These are phyloP conservation scores for Monosporascus sp. DNA, from an alignment of 2,329 filamentous ascomycete genomes.

Conservation along the genomic window DNA sequence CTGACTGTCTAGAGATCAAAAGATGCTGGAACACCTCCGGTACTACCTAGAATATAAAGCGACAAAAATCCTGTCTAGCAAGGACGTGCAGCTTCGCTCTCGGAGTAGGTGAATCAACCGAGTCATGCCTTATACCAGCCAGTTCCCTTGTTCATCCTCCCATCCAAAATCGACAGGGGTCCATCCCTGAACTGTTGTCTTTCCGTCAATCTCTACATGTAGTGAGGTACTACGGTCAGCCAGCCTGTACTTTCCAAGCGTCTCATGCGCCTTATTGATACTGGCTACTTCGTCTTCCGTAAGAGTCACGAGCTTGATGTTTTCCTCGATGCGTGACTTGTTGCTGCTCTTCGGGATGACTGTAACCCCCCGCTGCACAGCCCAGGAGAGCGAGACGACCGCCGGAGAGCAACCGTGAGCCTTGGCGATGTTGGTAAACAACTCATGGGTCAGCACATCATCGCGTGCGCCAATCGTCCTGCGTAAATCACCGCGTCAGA, in stretches of 20 bases:
- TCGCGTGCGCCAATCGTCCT: conserved; percentile 10
- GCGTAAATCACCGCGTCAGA: background rate
- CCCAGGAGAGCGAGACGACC: conserved; percentile 23
- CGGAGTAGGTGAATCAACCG: no score
- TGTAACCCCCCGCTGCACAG: conserved; percentile 19
- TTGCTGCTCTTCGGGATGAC: conserved; percentile 21
- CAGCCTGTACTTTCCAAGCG: conserved; percentile 14
- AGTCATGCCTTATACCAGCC: conserved; percentile 9
- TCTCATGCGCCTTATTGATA: conserved; percentile 21
- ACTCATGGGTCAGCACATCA: conserved; percentile 14
- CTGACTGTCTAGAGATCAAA: no score
- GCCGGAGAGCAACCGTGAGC: conserved; percentile 18
- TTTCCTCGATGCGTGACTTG: conserved; percentile 17
- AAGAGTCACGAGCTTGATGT: conserved; percentile 19
- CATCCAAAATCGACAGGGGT: conserved; percentile 21
- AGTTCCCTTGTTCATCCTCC: conserved; percentile 24
- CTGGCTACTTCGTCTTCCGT: conserved; percentile 20
- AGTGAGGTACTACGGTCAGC: conserved; percentile 12
- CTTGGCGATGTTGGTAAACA: conserved; percentile 20
- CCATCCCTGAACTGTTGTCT: conserved; percentile 17
- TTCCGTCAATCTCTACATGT: conserved; percentile 16
- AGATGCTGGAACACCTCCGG: no score
- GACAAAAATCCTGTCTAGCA: no score
- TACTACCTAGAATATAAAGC: no score
- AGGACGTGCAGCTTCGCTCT: no score